phyloP scores from a whole-genome alignment of 108 stramenopile genomes.

The Aureococcus anophagefferens region DNA sequence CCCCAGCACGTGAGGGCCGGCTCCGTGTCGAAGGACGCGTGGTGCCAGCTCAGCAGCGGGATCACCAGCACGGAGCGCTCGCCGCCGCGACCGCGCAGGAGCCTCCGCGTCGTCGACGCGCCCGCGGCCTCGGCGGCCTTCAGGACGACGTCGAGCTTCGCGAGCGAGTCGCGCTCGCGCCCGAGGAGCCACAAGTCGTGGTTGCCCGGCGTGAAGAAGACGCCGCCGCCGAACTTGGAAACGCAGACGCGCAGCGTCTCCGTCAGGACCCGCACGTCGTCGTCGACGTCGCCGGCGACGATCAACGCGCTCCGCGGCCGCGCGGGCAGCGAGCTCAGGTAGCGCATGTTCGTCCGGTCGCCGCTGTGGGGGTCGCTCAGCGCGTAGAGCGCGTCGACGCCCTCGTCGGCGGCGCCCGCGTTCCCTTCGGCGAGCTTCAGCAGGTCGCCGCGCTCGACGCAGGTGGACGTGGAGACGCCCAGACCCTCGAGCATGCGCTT shows the following conservation, averaged over 20 bases:
- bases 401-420: no score
- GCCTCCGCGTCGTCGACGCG: no score
- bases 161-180: background rate
- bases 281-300: slow-evolving; percentile 2
- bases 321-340: no score
- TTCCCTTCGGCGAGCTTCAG: no score
- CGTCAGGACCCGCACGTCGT: background rate
- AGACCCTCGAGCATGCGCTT: no score
- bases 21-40: slow-evolving; percentile 38
- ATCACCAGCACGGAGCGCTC: background rate
- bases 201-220: slow-evolving; percentile 6
- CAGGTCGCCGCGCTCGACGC: no score
- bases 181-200: background rate
- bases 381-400: no score
- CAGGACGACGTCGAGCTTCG: slow-evolving; percentile 1
- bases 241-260: background rate
- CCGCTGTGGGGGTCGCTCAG: no score
- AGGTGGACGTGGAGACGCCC: no score
- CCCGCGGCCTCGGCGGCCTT: background rate
- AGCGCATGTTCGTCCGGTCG: no score
- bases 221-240: background rate
- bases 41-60: slow-evolving; percentile 26
- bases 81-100: no score
- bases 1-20: slow-evolving; percentile 6
- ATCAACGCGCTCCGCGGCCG: background rate